These are phyloP conservation scores for Botrytis galanthina DNA, from an alignment of 2,329 filamentous ascomycete genomes.

Conservation along the genomic window DNA sequence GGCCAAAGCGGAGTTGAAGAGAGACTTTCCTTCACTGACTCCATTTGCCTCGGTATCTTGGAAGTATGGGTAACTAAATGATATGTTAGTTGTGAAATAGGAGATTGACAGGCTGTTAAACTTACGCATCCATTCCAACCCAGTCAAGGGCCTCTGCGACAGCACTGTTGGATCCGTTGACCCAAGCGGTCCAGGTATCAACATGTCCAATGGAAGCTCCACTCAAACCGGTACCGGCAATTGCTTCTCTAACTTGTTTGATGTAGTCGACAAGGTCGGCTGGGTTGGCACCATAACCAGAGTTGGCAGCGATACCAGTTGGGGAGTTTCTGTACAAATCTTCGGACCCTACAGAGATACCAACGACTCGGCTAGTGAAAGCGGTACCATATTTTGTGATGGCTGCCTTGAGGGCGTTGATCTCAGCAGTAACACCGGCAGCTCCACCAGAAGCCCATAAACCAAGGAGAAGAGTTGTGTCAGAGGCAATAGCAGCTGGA, in stretches of 20 bases:
- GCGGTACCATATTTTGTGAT: constrained; percentile 65
- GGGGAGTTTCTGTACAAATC: constrained; percentile 79
- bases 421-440: constrained; percentile 65
- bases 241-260: constrained; percentile 59
- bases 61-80: constrained; percentile 68
- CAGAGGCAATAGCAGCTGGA: constrained; percentile 76
- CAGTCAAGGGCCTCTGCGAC: constrained; percentile 72
- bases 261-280: constrained; percentile 67
- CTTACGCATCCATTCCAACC: constrained; percentile 70
- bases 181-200: constrained; percentile 83
- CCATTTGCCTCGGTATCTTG: constrained; percentile 66
- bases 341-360: constrained; percentile 84
- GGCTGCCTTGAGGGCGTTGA: constrained; percentile 67
- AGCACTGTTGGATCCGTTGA: constrained; percentile 67
- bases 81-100: background rate
- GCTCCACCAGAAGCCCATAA: constrained; percentile 76
- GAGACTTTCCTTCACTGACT: constrained; percentile 59
- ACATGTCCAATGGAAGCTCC: constrained; percentile 72
- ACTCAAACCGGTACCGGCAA: constrained; percentile 60
- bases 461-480: constrained; percentile 76
- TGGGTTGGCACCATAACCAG: constrained; percentile 62
- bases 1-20: constrained; percentile 67
- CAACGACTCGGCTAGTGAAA: constrained; percentile 67
- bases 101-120: background rate
- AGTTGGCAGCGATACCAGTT: constrained; percentile 62